Evolutionary conservation across 129 eudicot genomes (phyloP).

Genomic region (Glebionis coronaria): DNA sequence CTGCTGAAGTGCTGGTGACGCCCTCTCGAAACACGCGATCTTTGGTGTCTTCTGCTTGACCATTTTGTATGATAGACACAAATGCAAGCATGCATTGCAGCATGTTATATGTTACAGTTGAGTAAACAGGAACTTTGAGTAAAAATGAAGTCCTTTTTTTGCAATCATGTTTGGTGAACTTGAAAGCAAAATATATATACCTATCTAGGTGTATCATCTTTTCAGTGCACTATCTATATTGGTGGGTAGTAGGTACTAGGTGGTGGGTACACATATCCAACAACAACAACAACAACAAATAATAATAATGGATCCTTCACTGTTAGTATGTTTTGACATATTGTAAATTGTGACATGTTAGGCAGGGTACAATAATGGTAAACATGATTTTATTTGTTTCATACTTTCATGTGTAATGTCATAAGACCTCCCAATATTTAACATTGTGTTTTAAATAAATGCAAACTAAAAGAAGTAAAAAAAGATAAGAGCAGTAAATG

Average conservation of each 20-base stretch:
- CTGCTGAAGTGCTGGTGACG: constrained; percentile 83
- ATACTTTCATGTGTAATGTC: too few relatives aligned
- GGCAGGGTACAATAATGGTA: not conserved
- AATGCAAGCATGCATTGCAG: constrained; percentile 16
- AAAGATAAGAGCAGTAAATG: too few relatives aligned
- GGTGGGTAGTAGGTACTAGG: constrained; percentile 20
- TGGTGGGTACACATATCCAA: constrained; percentile 34
- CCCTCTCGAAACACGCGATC: constrained; percentile 72
- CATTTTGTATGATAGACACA: constrained; percentile 17
- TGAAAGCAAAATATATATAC: constrained; percentile 55
- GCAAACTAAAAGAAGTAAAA: too few relatives aligned
- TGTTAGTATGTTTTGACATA: not conserved
- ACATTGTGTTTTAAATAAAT: too few relatives aligned
- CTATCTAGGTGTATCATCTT: constrained; percentile 16
- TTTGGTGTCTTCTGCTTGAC: constrained; percentile 18
- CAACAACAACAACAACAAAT: constrained; percentile 13
- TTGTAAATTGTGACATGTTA: not conserved
- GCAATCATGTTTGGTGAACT: constrained; percentile 55
- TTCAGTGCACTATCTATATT: constrained; percentile 28
- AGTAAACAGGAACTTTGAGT: constrained; percentile 46
- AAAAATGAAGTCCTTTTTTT: constrained; percentile 39
- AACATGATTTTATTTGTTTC: too few relatives aligned
- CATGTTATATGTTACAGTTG: constrained; percentile 31
- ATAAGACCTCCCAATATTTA: too few relatives aligned
- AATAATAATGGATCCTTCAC: constrained; percentile 9